Evolutionary conservation across 2,329 filamentous ascomycete genomes (phyloP), one percentile per base, ranked within the genome.

Genomic region (Cladophialophora immunda): DNA sequence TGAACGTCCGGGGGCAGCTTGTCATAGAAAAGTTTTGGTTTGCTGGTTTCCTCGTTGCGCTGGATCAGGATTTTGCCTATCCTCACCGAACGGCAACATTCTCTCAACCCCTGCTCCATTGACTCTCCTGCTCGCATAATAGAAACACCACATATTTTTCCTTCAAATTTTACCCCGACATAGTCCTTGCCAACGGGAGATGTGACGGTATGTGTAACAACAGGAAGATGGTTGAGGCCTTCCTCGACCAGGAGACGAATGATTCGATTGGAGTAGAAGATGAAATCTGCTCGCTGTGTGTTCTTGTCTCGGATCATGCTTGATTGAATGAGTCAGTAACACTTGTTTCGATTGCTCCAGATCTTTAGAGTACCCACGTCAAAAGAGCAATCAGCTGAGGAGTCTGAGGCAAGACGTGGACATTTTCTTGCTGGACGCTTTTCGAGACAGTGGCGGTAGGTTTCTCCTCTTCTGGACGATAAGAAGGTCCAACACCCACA

Each of bases 51-150:
- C 80, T 99, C 95, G 74, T 99, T 95, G 64, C 95, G 86, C 81
- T 99, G 95, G 75, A 99, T 99, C 73, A 99, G 83, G 70, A 99
- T 99, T 85, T 99, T 99, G 71, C 95, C 95, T 75, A 99, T 99
- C 70, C 95, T 87, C 57, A 99, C 95, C n/a, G 92, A 97, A 60
- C 95, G 90, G 81, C 95, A 99, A 82, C 95, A 99, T 80, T 99
- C 94, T 67, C 95, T 87, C 68, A 99, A 83, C 1, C 94, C 95
- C 80, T 98, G 93, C 81, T 99, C 95, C 95, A 99, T 99, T 66
- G 94, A 92, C 81, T 99, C 95, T 59, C 95, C 95, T 13, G 95
- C 95, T 70, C 95, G 89, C 95, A 99, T 98, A 75, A 99, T 99
- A 6, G 92, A 97, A 17, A 99, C 95, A 62, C 95, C 95, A 76